A percentile compares a stretch with the other conserved stretches of the same genome.
phyloP scores from a whole-genome alignment of 495 filamentous ascomycete species.

The Hypoxylon crocopeplum region DNA sequence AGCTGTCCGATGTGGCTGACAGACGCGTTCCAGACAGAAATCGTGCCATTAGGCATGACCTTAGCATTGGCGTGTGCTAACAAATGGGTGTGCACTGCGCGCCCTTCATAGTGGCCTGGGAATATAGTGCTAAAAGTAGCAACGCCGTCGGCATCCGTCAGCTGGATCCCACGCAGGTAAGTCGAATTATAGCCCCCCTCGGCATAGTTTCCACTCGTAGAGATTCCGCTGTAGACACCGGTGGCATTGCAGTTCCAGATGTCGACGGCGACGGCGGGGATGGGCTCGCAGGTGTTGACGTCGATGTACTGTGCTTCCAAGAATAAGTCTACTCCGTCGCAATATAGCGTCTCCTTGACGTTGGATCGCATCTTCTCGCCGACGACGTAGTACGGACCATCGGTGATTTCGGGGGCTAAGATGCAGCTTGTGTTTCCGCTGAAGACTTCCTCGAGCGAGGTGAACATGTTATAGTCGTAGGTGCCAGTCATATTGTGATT shows the following conservation, averaged over 20 bases:
- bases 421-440: slow-evolving; percentile 55
- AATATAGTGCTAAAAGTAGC: slow-evolving; percentile 63
- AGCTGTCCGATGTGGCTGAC: slow-evolving; percentile 67
- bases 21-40: slow-evolving; percentile 49
- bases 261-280: slow-evolving; percentile 62
- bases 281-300: slow-evolving; percentile 61
- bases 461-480: slow-evolving; percentile 44
- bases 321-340: slow-evolving; percentile 53
- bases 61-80: slow-evolving; percentile 58
- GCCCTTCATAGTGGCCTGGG: slow-evolving; percentile 64
- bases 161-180: slow-evolving; percentile 58
- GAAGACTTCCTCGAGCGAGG: slow-evolving; percentile 56
- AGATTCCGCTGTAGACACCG: slow-evolving; percentile 65
- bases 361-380: slow-evolving; percentile 56
- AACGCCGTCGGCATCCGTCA: slow-evolving; percentile 60
- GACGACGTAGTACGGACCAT: slow-evolving; percentile 62
- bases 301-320: slow-evolving; percentile 61
- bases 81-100: slow-evolving; percentile 65
- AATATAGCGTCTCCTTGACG: slow-evolving; percentile 50
- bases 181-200: slow-evolving; percentile 50
- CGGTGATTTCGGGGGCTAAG: slow-evolving; percentile 58
- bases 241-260: slow-evolving; percentile 61
- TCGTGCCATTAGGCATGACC: slow-evolving; percentile 57
- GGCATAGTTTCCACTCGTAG: slow-evolving; percentile 26
- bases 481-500: slow-evolving; percentile 55